These are phyloP conservation scores for Phytophthora pinifolia DNA, from an alignment of 352 stramenopile genomes.

Conservation along the genomic window DNA sequence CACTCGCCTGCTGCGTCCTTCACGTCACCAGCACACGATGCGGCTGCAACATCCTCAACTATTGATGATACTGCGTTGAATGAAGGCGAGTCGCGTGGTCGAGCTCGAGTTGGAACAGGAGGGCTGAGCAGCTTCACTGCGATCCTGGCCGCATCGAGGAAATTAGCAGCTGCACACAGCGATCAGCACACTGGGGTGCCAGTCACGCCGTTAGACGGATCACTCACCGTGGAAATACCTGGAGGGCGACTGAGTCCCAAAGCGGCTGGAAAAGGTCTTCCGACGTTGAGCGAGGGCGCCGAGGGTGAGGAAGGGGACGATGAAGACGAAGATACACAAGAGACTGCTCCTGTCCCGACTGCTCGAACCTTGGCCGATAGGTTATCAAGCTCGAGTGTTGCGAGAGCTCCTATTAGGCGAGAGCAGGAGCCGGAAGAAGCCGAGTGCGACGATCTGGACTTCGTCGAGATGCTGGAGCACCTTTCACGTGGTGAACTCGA, in stretches of 20 bases:
- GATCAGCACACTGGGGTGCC: no score
- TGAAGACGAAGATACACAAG: constrained; percentile 20
- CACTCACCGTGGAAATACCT: constrained; percentile 1
- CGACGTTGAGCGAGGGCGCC: constrained; percentile 19
- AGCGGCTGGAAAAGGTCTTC: constrained; percentile 9
- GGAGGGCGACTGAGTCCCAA: constrained; percentile 3
- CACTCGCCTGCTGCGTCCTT: constrained; percentile 10
- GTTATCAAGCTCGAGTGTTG: constrained; percentile 4
- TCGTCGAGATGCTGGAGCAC: constrained; percentile 39
- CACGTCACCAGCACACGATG: constrained; percentile 3
- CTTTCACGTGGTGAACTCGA: constrained; percentile 29
- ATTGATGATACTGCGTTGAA: neutral
- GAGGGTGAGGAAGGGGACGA: constrained; percentile 25
- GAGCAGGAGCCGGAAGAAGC: constrained; percentile 12
- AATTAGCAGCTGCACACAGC: no score
- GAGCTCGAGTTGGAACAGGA: constrained; percentile 6
- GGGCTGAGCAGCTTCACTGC: constrained; percentile 24
- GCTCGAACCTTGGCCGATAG: constrained; percentile 4
- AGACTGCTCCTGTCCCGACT: constrained; percentile 7
- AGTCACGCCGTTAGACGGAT: neutral
- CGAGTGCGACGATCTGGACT: constrained; percentile 16
- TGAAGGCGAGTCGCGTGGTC: constrained; percentile 4
- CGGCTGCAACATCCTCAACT: neutral
- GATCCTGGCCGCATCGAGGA: constrained; percentile 23
- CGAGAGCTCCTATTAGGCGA: neutral